These are phyloP conservation scores for Pythium grandisporangium DNA, from an alignment of 352 stramenopile genomes.

Conservation along the genomic window DNA sequence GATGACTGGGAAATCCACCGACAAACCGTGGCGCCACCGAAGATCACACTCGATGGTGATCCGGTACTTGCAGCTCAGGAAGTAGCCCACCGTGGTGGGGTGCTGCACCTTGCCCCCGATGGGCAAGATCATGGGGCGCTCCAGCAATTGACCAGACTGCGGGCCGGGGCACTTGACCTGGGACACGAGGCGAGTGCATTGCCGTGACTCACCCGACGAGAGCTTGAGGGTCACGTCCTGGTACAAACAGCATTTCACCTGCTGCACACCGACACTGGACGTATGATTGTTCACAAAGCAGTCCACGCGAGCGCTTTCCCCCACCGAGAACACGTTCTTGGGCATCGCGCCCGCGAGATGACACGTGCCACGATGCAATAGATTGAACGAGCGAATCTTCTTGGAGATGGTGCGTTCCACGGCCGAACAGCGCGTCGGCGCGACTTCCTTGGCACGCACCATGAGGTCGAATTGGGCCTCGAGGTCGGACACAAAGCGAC, in stretches of 20 bases:
- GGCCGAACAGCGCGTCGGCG: conserved; percentile 16
- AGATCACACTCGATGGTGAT: conserved; percentile 60
- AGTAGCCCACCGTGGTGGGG: conserved; percentile 36
- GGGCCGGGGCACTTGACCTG: conserved; percentile 45
- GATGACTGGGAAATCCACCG: conserved; percentile 17
- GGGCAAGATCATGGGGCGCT: conserved; percentile 46
- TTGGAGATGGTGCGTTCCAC: conserved; percentile 60
- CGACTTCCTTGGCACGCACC: conserved; percentile 23
- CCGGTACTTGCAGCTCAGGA: conserved; percentile 51
- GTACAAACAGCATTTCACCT: conserved; percentile 44
- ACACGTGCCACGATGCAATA: conserved; percentile 45
- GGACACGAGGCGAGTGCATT: conserved; percentile 31
- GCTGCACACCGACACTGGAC: conserved; percentile 25
- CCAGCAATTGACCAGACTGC: conserved; percentile 36
- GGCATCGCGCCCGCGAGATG: conserved; percentile 55
- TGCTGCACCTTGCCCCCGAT: conserved; percentile 46
- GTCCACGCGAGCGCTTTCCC: conserved; percentile 48
- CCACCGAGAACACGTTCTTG: conserved; percentile 46
- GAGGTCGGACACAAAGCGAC: conserved; percentile 60
- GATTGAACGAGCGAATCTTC: conserved; percentile 38
- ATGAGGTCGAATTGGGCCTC: conserved; percentile 44
- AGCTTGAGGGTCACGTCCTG: conserved; percentile 50
- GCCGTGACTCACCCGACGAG: conserved; percentile 18
- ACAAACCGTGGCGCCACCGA: conserved; percentile 12
- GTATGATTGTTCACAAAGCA: conserved; percentile 75